Percentiles rank a stretch among this genome's conserved stretches.
These are phyloP conservation scores for Pholiota molesta DNA, from an alignment of 768 basidiomycete genomes.

Conservation along the genomic window DNA sequence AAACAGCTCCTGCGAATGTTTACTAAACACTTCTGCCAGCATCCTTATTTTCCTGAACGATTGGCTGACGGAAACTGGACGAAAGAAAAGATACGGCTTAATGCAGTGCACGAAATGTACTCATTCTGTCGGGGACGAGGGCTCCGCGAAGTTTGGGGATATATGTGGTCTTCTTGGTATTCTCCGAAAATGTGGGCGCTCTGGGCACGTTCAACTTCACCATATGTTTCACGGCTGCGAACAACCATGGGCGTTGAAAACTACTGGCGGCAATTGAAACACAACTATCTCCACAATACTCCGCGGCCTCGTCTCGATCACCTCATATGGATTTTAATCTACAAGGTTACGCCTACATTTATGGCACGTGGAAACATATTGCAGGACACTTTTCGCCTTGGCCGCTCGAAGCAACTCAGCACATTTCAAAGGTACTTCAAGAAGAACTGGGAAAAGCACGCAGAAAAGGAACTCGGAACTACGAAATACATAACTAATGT, in stretches of 20 bases:
- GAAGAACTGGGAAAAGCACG: too few species aligned
- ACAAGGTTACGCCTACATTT: conserved; percentile 28
- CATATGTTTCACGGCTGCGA: conserved; percentile 11
- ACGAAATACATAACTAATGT: too few species aligned
- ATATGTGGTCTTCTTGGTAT: conserved; percentile 35
- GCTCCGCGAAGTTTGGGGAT: conserved; percentile 37
- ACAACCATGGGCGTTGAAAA: conserved; percentile 31
- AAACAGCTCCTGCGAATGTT: conserved; percentile 19
- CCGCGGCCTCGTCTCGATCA: conserved; percentile 33
- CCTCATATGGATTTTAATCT: conserved; percentile 31
- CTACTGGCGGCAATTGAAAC: conserved; percentile 25
- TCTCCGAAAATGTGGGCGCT: conserved; percentile 26
- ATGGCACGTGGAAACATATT: conserved; percentile 17
- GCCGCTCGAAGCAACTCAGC: conserved; percentile 22
- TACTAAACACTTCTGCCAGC: conserved; percentile 29
- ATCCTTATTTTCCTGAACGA: conserved; percentile 27
- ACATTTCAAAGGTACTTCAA: conserved; percentile 28
- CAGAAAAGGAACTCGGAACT: too few species aligned
- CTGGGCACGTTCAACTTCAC: conserved; percentile 11
- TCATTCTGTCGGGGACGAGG: conserved; percentile 28
- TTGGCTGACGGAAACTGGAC: too few species aligned
- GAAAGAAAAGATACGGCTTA: conserved; percentile 25
- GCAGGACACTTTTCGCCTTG: conserved; percentile 19
- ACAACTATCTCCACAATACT: conserved; percentile 23
- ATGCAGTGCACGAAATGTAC: conserved; percentile 38